Evolutionary conservation across 768 basidiomycete genomes (phyloP).

Genomic region (Hygrocybe coccinea): DNA sequence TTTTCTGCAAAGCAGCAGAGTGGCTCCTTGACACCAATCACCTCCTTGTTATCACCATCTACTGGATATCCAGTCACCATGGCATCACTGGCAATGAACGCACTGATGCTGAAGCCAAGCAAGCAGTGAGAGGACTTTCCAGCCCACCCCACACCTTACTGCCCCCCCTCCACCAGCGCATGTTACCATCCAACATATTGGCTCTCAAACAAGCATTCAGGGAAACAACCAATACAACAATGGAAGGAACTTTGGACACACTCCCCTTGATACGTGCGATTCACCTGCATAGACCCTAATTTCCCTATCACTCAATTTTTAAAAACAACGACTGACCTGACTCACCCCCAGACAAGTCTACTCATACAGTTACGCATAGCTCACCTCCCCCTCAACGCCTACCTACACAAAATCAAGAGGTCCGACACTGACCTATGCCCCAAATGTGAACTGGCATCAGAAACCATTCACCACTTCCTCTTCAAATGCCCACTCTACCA

Average conservation of each 20-base stretch:
- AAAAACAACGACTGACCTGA: not conserved
- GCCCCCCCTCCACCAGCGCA: not conserved
- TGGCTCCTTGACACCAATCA: not conserved
- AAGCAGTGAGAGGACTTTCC: slow-evolving; percentile 12
- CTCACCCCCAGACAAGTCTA: not conserved
- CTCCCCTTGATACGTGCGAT: not conserved
- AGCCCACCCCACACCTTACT: not conserved
- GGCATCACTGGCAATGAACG: slow-evolving; percentile 24
- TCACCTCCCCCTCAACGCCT: slow-evolving; percentile 4
- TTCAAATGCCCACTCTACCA: too few relatives aligned
- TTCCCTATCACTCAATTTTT: not conserved
- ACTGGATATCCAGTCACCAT: slow-evolving; percentile 24
- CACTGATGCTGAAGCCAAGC: slow-evolving; percentile 21
- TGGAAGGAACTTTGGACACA: not conserved
- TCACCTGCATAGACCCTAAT: not conserved
- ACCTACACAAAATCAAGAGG: too few relatives aligned
- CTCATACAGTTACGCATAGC: slow-evolving; percentile 7
- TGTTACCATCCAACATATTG: not conserved
- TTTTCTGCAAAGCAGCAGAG: not conserved
- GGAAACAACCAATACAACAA: not conserved
- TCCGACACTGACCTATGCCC: not conserved
- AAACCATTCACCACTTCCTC: too few relatives aligned
- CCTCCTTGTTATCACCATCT: slow-evolving; percentile 1
- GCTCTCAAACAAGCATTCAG: slow-evolving; percentile 1
- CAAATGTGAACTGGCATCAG: not conserved